Percentiles rank a stretch among this genome's conserved stretches.
Conservation (phyloP, 441 rosid species). For the Populus hybrid region DNA sequence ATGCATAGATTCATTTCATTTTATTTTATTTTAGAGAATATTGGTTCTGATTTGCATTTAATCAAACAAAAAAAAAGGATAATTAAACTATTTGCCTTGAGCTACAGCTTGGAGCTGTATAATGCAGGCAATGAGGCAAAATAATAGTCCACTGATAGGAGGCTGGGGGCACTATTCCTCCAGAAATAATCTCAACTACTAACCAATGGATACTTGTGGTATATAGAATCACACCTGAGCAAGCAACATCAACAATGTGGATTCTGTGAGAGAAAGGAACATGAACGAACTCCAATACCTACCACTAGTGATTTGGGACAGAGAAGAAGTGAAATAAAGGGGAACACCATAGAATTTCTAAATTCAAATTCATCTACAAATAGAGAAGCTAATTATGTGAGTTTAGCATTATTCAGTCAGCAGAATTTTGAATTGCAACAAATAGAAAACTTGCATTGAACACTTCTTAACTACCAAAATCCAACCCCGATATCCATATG, state of each 20-base stretch:
- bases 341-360: not conserved
- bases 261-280: not conserved
- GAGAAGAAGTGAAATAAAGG: not conserved
- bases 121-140: not conserved
- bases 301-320: not conserved
- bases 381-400: not conserved
- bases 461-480: not conserved
- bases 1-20: not conserved
- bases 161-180: not conserved
- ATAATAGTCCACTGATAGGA: not conserved
- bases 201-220: not conserved
- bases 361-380: not conserved
- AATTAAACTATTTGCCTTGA: not conserved
- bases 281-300: not conserved
- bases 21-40: not conserved
- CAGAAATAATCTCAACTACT: not conserved
- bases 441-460: no score
- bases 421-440: not conserved
- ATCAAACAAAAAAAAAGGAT: not conserved
- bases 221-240: not conserved
- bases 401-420: not conserved
- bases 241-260: not conserved
- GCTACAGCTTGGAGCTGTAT: not conserved
- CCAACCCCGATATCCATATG: not conserved
- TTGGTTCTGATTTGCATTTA: not conserved